Percentiles rank a stretch among this genome's conserved stretches.
phyloP scores from a whole-genome alignment of 2,329 filamentous ascomycete genomes.

The Clathrospora elynae region DNA sequence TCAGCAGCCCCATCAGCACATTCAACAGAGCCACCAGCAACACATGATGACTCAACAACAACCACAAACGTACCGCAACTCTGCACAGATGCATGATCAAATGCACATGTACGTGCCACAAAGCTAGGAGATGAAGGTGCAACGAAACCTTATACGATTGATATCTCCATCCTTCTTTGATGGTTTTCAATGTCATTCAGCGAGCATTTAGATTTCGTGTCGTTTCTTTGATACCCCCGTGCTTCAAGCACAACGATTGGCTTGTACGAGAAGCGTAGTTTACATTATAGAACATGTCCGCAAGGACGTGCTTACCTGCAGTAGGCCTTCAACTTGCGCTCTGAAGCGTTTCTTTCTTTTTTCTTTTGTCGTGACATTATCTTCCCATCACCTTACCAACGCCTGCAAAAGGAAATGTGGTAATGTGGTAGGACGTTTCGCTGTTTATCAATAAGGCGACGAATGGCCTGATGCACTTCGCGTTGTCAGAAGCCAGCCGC shows the following conservation, averaged over 20 bases:
- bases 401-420: no score
- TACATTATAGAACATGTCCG: neutral
- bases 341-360: no score
- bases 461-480: no score
- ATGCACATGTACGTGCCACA: conserved; percentile 32
- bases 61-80: conserved; percentile 24
- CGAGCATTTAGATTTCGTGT: conserved; percentile 24
- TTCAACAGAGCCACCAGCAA: conserved; percentile 27
- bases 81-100: conserved; percentile 32
- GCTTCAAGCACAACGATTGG: conserved; percentile 22
- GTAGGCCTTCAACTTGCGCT: no score
- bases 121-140: conserved; percentile 13
- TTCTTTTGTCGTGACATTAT: no score
- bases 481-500: no score
- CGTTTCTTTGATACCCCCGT: conserved; percentile 29
- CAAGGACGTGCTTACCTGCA: neutral
- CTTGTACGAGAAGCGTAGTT: conserved; percentile 22
- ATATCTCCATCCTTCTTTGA: conserved; percentile 3
- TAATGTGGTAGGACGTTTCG: no score
- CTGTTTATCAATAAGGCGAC: no score
- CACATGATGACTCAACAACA: conserved; percentile 29
- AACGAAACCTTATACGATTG: conserved; percentile 8
- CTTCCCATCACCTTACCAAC: no score
- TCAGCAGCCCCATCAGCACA: conserved; percentile 19
- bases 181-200: conserved; percentile 13